Percentiles rank a stretch among this genome's conserved stretches.
phyloP scores from a whole-genome alignment of 768 basidiomycete genomes.

The Mycena polygramma region DNA sequence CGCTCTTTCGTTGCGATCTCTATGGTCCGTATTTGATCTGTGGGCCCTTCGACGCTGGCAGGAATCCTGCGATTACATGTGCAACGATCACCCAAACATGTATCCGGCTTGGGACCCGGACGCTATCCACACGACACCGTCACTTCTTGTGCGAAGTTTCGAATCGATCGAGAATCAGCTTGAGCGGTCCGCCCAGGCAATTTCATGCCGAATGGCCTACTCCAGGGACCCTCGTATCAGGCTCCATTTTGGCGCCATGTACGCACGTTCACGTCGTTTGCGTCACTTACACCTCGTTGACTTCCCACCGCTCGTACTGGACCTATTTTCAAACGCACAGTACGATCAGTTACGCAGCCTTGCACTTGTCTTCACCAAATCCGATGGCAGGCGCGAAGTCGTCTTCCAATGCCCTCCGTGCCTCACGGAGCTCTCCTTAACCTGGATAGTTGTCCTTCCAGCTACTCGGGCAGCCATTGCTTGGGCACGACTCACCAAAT shows the following conservation, averaged over 20 bases:
- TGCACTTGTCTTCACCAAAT: not conserved
- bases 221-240: no score
- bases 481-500: conserved; percentile 11
- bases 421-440: not conserved
- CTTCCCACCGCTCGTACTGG: not conserved
- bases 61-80: not conserved
- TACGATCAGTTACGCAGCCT: not conserved
- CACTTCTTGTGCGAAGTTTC: no score
- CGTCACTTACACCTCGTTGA: not conserved
- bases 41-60: not conserved
- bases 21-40: conserved; percentile 10
- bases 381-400: no score
- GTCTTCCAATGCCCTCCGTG: not conserved
- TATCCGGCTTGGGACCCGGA: no score
- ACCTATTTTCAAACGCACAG: not conserved
- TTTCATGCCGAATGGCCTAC: conserved; percentile 1
- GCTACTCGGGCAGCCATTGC: not conserved
- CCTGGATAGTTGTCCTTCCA: not conserved
- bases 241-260: not conserved
- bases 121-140: no score
- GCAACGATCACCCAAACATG: no score
- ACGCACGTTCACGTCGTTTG: not conserved
- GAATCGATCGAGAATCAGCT: not conserved
- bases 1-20: conserved; percentile 11
- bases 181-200: not conserved